phyloP scores from a whole-genome alignment of 306 rosid species.

The Sophora flavescens region DNA sequence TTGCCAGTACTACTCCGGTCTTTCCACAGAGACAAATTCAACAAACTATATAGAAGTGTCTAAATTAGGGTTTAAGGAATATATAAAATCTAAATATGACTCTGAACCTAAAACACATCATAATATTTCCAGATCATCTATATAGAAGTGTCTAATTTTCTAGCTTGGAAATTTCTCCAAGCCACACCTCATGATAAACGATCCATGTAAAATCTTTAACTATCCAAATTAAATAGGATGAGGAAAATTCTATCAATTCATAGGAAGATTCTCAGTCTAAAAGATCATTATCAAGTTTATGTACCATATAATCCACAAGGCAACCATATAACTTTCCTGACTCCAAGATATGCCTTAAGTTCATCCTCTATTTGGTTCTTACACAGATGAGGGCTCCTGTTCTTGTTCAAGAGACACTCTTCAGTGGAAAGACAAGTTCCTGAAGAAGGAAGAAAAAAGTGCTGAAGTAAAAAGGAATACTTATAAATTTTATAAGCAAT shows the following conservation, averaged over 20 bases:
- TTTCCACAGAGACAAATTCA: too few relatives aligned
- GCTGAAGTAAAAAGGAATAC: slow-evolving; percentile 20
- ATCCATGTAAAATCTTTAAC: slow-evolving; percentile 16
- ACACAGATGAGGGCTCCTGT: slow-evolving; percentile 82
- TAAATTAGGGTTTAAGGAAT: slow-evolving; percentile 26
- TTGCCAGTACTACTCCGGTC: too few relatives aligned
- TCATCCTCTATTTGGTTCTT: slow-evolving; percentile 81
- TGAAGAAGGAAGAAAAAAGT: slow-evolving; percentile 49
- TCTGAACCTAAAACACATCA: slow-evolving; percentile 29
- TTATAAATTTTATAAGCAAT: slow-evolving; percentile 15
- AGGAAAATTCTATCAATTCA: slow-evolving; percentile 27
- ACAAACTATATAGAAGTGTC: too few relatives aligned
- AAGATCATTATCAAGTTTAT: slow-evolving; percentile 36
- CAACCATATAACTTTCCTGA: slow-evolving; percentile 86
- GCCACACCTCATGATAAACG: slow-evolving; percentile 29
- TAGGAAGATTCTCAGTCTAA: slow-evolving; percentile 15
- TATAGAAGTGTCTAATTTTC: slow-evolving; percentile 7
- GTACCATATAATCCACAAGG: slow-evolving; percentile 90
- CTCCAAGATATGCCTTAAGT: slow-evolving; percentile 86
- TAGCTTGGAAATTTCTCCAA: slow-evolving; percentile 23
- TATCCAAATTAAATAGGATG: slow-evolving; percentile 21
- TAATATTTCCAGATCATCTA: slow-evolving; percentile 31
- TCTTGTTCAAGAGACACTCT: slow-evolving; percentile 92
- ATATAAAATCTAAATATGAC: slow-evolving; percentile 15
- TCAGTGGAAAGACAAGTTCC: slow-evolving; percentile 98